Conservation (phyloP, 768 basidiomycete genomes). For the Suillus lakei region DNA sequence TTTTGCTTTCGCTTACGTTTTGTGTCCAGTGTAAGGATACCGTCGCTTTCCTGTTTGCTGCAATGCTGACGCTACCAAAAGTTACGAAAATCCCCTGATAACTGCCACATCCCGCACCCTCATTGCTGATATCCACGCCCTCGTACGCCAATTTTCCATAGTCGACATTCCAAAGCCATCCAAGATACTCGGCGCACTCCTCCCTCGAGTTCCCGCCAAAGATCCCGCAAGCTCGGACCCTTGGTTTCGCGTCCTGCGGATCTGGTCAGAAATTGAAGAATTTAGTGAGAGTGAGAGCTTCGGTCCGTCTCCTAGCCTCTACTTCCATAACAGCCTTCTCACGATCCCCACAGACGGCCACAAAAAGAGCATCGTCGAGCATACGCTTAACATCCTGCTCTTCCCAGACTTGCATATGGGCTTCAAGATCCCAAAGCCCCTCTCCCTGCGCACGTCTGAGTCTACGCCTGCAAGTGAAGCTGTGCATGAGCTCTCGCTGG, state of each 20-base stretch:
- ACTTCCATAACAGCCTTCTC: background rate
- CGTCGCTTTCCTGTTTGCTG: background rate
- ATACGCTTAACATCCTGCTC: conserved; percentile 42
- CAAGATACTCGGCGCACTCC: conserved; percentile 60
- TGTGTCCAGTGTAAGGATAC: conserved; percentile 8
- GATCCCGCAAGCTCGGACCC: conserved; percentile 25
- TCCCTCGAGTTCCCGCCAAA: conserved; percentile 40
- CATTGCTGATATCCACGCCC: conserved; percentile 70
- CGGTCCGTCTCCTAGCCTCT: conserved; percentile 49
- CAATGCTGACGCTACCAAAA: conserved; percentile 30
- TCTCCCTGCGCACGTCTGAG: conserved; percentile 28
- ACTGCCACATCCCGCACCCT: conserved; percentile 76
- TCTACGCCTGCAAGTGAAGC: background rate
- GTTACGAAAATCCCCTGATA: conserved; percentile 81
- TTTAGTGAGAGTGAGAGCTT: conserved; percentile 82
- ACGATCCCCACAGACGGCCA: conserved; percentile 60
- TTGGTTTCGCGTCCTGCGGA: conserved; percentile 67
- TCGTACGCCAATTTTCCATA: conserved; percentile 61
- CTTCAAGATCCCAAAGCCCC: conserved; percentile 44
- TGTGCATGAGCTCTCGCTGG: background rate
- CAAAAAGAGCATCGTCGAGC: conserved; percentile 66
- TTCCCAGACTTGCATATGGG: conserved; percentile 72
- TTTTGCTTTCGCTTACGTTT: conserved; percentile 8
- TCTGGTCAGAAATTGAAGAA: conserved; percentile 80
- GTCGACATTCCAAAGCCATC: conserved; percentile 73